A percentile compares a stretch with the other conserved stretches of the same genome.
phyloP scores from a whole-genome alignment of 139 green algal species.

The Chlamydomonas incerta region DNA sequence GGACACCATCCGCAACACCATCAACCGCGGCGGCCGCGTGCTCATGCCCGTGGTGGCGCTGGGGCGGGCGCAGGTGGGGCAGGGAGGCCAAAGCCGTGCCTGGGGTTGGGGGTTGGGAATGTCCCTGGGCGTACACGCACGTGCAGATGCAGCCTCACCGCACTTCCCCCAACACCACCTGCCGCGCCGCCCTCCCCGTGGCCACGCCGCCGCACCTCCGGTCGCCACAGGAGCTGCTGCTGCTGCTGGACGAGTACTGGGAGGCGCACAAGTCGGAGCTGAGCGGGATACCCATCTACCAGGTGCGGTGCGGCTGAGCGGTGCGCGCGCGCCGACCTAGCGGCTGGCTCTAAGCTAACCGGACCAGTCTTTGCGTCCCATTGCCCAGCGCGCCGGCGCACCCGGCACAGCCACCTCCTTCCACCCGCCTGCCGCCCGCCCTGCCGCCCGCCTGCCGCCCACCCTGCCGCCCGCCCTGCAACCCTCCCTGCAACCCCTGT shows the following conservation, averaged over 20 bases:
- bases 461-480: too few species aligned
- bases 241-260: slow-evolving; percentile 99
- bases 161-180: background rate
- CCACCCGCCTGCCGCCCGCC: too few species aligned
- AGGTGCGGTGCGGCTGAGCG: slow-evolving; percentile 72
- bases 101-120: background rate
- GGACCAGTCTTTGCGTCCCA: too few species aligned
- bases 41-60: slow-evolving; percentile 97
- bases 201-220: background rate
- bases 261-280: slow-evolving; percentile 82
- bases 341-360: too few species aligned
- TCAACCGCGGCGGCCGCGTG: slow-evolving; percentile 86
- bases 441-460: too few species aligned
- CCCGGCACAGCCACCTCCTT: too few species aligned
- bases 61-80: slow-evolving; percentile 86
- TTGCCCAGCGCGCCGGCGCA: too few species aligned
- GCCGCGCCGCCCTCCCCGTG: background rate
- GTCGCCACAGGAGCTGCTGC: slow-evolving; percentile 93
- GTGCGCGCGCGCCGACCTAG: too few species aligned
- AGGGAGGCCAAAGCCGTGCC: background rate
- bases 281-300: slow-evolving; percentile 94
- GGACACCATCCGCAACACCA: slow-evolving; percentile 72
- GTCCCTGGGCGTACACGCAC: too few species aligned
- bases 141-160: too few species aligned
- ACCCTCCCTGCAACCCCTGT: too few species aligned